Conservation (phyloP, 768 basidiomycete species). For the Trametes meyenii region DNA sequence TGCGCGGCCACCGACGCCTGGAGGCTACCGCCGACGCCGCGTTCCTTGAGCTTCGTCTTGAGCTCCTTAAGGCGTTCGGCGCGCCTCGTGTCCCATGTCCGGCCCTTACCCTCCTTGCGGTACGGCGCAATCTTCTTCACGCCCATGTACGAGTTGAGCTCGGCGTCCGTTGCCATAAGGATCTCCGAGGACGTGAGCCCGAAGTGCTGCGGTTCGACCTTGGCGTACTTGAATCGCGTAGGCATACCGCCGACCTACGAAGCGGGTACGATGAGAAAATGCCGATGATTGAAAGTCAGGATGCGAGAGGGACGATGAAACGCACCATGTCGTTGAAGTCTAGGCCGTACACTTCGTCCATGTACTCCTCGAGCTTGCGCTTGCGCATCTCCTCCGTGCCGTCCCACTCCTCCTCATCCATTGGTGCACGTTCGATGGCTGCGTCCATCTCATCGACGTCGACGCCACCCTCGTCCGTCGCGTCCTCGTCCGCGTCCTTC, state of each 20-base stretch:
- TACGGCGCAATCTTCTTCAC: slow-evolving; percentile 94
- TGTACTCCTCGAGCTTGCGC: slow-evolving; percentile 78
- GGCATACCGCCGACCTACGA: slow-evolving; percentile 83
- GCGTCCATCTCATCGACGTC: slow-evolving; percentile 55
- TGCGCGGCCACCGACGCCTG: slow-evolving; percentile 25
- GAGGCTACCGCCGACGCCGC: slow-evolving; percentile 33
- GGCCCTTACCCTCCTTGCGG: slow-evolving; percentile 51
- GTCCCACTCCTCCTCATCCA: slow-evolving; percentile 74
- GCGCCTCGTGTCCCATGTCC: slow-evolving; percentile 66
- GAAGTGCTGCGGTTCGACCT: slow-evolving; percentile 61
- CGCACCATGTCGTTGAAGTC: slow-evolving; percentile 96
- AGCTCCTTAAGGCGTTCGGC: slow-evolving; percentile 72
- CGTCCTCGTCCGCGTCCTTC: slow-evolving; percentile 39
- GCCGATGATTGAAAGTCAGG: not conserved
- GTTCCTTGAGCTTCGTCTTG: slow-evolving; percentile 58
- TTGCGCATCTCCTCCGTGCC: slow-evolving; percentile 93
- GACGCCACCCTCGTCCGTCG: slow-evolving; percentile 51
- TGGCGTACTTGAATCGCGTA: slow-evolving; percentile 92
- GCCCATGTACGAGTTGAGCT: slow-evolving; percentile 89
- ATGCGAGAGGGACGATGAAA: slow-evolving; percentile 10
- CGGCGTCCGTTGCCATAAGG: slow-evolving; percentile 86
- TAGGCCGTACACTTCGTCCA: slow-evolving; percentile 88
- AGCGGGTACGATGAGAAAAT: slow-evolving; percentile 9
- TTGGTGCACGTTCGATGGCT: slow-evolving; percentile 57
- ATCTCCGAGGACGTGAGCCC: slow-evolving; percentile 84